A percentile compares a stretch with the other conserved stretches of the same genome.
Conservation (phyloP, 176 grass and related monocot species). For the Chloris gayana region DNA sequence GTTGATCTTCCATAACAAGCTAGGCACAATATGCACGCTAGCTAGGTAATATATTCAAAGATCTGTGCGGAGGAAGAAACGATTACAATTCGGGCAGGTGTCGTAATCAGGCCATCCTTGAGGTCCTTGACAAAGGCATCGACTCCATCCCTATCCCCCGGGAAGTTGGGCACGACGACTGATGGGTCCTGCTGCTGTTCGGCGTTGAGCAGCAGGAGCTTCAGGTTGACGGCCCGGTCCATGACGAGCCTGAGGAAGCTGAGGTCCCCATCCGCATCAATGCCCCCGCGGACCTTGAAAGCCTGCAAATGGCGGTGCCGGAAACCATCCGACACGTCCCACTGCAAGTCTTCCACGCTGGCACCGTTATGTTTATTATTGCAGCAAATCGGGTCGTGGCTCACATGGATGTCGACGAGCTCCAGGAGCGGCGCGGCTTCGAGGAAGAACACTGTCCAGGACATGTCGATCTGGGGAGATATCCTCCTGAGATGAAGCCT, state of each 20-base stretch:
- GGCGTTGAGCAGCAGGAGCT: neutral
- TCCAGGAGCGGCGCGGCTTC: neutral
- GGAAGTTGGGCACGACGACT: too few species aligned
- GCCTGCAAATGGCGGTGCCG: neutral
- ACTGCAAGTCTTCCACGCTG: neutral
- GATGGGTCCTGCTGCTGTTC: too few species aligned
- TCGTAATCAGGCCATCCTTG: too few species aligned
- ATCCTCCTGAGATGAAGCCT: neutral
- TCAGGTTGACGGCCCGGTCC: neutral
- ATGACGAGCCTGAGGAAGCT: neutral
- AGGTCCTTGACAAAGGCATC: too few species aligned
- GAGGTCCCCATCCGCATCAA: neutral
- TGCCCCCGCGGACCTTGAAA: neutral
- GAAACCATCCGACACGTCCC: neutral
- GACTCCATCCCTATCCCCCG: neutral
- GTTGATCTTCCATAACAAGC: too few species aligned
- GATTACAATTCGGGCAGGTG: too few species aligned
- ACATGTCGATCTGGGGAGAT: neutral
- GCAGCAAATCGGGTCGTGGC: neutral
- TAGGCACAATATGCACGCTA: too few species aligned
- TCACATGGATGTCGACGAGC: neutral
- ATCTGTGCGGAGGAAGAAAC: too few species aligned
- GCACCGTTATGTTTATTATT: neutral
- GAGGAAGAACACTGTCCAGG: neutral
- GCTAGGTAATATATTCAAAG: too few species aligned